Evolutionary conservation across 1,284 basidiomycete species (phyloP).

Genomic region (Malassezia yamatoensis): DNA sequence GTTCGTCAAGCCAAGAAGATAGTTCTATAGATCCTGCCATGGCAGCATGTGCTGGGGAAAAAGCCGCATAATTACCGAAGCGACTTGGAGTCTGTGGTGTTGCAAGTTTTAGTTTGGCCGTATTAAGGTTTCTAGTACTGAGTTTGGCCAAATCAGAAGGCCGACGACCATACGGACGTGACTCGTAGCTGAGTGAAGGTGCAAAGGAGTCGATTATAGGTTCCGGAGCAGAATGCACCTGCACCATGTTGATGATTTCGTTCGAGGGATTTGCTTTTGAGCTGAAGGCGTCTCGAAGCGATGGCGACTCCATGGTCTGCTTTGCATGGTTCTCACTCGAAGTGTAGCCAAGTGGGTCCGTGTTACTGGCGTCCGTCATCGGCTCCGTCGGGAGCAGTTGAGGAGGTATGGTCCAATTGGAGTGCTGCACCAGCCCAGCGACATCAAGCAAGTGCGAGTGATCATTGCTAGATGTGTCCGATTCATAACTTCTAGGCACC

Average conservation of each 20-base stretch:
- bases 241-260: background rate
- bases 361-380: background rate
- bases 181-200: background rate
- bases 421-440: too few relatives aligned
- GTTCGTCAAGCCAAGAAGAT: conserved; percentile 44
- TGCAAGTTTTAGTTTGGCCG: background rate
- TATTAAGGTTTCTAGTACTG: background rate
- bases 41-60: conserved; percentile 6
- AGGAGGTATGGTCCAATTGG: background rate
- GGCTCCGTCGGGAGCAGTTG: background rate
- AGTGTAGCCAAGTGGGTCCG: too few relatives aligned
- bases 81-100: conserved; percentile 5
- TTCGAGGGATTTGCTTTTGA: background rate
- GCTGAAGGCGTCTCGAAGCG: background rate
- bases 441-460: background rate
- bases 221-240: background rate
- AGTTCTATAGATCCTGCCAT: conserved; percentile 21
- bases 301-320: too few relatives aligned
- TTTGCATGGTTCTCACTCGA: too few relatives aligned
- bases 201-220: background rate
- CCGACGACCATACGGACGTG: background rate
- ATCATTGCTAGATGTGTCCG: background rate
- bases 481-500: background rate
- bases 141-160: background rate
- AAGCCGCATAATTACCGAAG: background rate